Conservation (phyloP, 2,329 filamentous ascomycete species). For the Fusarium sp. region DNA sequence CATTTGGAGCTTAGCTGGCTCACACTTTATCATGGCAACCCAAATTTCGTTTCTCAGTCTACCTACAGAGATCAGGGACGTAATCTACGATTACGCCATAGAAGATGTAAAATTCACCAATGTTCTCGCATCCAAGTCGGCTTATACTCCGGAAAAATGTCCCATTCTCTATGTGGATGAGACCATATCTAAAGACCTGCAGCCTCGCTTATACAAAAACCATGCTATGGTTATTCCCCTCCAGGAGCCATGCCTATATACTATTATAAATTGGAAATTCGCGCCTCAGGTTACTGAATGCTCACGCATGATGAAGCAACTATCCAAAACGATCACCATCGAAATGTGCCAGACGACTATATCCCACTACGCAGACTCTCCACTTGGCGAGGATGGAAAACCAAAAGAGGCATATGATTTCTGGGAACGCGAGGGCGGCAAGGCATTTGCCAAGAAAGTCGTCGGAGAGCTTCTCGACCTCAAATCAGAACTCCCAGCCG, state of each 20-base stretch:
- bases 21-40: not conserved
- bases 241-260: constrained; percentile 5
- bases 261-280: not conserved
- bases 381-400: not conserved
- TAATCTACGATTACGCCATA: constrained; percentile 14
- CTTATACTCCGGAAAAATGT: constrained; percentile 1
- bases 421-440: not conserved
- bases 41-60: constrained; percentile 3
- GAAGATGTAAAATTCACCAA: constrained; percentile 5
- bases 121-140: not conserved
- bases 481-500: not conserved
- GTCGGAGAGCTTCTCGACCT: not conserved
- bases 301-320: constrained; percentile 11
- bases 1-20: too few relatives aligned
- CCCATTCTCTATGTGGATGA: constrained; percentile 18
- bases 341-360: not conserved
- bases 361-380: not conserved
- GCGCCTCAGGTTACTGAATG: not conserved
- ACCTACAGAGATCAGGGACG: constrained; percentile 3
- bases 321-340: not conserved
- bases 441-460: not conserved
- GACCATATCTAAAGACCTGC: constrained; percentile 6
- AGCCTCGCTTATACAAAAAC: constrained; percentile 4
- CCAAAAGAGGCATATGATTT: not conserved
- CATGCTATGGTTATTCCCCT: constrained; percentile 19